Conservation (phyloP, 768 basidiomycete species). For the Rhizopogon vinicolor region DNA sequence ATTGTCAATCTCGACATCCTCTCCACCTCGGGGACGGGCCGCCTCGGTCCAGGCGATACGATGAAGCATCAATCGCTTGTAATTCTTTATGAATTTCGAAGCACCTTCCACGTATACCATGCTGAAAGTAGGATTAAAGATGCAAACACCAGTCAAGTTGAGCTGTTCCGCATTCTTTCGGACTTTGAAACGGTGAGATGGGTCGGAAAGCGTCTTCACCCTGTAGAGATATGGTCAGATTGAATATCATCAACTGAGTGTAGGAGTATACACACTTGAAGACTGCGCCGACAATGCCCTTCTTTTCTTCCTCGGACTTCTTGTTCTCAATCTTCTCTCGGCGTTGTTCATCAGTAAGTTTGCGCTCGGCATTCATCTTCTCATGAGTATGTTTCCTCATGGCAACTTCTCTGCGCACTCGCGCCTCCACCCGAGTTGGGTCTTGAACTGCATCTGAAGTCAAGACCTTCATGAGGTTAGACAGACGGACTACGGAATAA, state of each 20-base stretch:
- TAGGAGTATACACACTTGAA: slow-evolving; percentile 69
- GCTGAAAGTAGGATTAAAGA: slow-evolving; percentile 86
- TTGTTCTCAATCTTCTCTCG: slow-evolving; percentile 84
- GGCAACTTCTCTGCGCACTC: slow-evolving; percentile 89
- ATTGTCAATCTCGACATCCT: slow-evolving; percentile 65
- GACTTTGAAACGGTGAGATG: slow-evolving; percentile 93
- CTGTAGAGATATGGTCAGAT: slow-evolving; percentile 32
- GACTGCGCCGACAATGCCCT: slow-evolving; percentile 74
- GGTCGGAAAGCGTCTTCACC: slow-evolving; percentile 85
- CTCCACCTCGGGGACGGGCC: slow-evolving; percentile 70
- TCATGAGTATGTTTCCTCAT: slow-evolving; percentile 87
- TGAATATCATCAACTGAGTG: background rate
- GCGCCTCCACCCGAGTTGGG: slow-evolving; percentile 95
- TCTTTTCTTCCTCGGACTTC: slow-evolving; percentile 85
- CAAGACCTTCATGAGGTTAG: slow-evolving; percentile 96
- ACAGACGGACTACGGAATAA: slow-evolving; percentile 65
- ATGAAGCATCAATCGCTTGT: slow-evolving; percentile 79
- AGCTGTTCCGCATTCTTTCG: slow-evolving; percentile 94
- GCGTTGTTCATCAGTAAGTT: slow-evolving; percentile 87
- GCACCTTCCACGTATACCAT: slow-evolving; percentile 95
- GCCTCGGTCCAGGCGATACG: slow-evolving; percentile 95
- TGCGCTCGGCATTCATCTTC: slow-evolving; percentile 89
- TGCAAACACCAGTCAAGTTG: slow-evolving; percentile 81
- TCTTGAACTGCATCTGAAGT: slow-evolving; percentile 97
- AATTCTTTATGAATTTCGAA: slow-evolving; percentile 77